Evolutionary conservation across 208 protist species (phyloP).

Genomic region (Acanthamoeba culbertsoni): DNA sequence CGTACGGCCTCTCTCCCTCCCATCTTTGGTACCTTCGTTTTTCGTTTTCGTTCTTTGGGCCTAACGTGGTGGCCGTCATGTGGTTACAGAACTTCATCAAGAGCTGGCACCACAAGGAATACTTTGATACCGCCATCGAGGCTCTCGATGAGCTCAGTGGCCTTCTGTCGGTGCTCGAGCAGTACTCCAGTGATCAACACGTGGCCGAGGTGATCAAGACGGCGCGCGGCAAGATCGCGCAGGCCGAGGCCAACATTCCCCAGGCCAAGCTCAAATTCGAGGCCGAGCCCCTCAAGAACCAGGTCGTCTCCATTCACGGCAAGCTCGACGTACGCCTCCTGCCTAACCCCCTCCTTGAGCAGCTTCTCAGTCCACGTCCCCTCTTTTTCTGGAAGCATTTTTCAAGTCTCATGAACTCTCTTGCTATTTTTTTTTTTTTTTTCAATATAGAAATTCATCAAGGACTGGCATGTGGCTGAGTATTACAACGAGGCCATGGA

Average conservation of each 20-base stretch:
- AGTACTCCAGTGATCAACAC: not conserved
- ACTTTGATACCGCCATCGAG: not conserved
- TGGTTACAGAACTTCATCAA: not conserved
- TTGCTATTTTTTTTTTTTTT: not conserved
- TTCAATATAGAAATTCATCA: conserved; percentile 23
- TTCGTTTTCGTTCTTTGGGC: not conserved
- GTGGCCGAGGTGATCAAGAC: not conserved
- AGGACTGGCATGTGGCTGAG: conserved; percentile 4
- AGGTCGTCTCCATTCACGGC: not conserved
- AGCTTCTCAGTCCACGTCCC: not conserved
- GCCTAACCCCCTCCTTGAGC: not conserved
- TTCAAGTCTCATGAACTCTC: not conserved
- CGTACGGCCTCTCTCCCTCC: too few species aligned
- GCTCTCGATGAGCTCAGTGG: not conserved
- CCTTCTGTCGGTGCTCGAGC: not conserved
- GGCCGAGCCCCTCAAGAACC: not conserved
- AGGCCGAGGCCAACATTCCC: not conserved
- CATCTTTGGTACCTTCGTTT: not conserved
- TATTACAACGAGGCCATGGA: conserved; percentile 37
- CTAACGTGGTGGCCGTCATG: too few species aligned
- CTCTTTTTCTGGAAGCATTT: not conserved
- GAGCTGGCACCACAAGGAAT: not conserved
- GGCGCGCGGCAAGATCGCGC: not conserved
- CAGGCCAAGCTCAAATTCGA: conserved; percentile 52
- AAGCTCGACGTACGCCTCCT: conserved; percentile 20